Percentiles rank a stretch among this genome's conserved stretches.
These are phyloP conservation scores for Cutaneotrichosporon sp. DNA, from an alignment of 1,284 basidiomycete genomes.

Conservation along the genomic window DNA sequence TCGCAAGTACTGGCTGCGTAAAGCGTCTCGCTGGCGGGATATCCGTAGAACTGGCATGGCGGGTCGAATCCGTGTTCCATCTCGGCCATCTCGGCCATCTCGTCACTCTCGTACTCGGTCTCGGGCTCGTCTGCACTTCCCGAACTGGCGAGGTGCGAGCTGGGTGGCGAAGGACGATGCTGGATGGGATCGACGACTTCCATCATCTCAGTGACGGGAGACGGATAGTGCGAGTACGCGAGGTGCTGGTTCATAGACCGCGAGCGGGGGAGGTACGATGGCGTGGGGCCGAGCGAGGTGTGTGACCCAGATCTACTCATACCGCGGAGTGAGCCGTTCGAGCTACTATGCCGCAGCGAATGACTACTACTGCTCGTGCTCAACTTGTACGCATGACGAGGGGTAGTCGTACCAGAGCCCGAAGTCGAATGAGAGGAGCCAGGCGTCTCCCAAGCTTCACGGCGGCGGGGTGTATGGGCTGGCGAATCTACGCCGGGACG, in stretches of 20 bases:
- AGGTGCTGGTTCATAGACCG: not conserved
- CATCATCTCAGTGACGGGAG: constrained; percentile 1
- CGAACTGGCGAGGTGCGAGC: constrained; percentile 3
- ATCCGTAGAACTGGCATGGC: constrained; percentile 11
- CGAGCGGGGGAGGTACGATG: not conserved
- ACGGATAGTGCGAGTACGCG: not conserved
- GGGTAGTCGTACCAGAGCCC: not conserved
- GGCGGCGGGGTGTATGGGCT: not conserved
- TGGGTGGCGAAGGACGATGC: not conserved
- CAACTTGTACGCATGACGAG: constrained; percentile 4
- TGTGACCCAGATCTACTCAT: not conserved
- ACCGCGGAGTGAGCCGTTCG: constrained; percentile 4
- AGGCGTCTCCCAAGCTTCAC: not conserved
- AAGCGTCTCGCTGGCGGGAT: constrained; percentile 6
- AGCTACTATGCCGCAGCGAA: constrained; percentile 7
- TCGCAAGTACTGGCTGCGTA: constrained; percentile 1
- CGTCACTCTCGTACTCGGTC: not conserved
- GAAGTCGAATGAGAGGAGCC: not conserved
- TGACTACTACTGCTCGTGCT: not conserved
- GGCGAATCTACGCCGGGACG: not conserved
- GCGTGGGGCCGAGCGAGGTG: not conserved
- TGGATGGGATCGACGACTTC: constrained; percentile 5
- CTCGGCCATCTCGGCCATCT: not conserved
- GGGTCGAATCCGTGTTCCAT: constrained; percentile 1
- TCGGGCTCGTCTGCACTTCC: not conserved